Conservation (phyloP, 345 rosid species). For the Salix arbutifolia region DNA sequence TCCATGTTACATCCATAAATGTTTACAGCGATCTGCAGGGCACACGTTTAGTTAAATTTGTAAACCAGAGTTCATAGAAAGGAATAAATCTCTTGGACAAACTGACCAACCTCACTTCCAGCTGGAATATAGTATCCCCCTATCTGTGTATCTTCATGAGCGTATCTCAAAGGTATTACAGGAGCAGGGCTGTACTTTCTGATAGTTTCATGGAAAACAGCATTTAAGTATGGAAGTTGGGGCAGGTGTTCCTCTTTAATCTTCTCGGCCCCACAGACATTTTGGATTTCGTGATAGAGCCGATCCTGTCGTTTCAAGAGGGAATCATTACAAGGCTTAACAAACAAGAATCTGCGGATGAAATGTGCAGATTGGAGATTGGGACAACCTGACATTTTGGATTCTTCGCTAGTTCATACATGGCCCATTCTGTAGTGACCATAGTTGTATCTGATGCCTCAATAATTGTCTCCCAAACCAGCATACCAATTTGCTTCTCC, state of each 20-base stretch:
- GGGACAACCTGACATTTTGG: constrained; percentile 47
- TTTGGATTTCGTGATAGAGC: constrained; percentile 43
- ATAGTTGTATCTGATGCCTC: constrained; percentile 73
- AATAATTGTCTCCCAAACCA: constrained; percentile 75
- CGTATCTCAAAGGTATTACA: constrained; percentile 62
- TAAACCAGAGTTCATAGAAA: too few relatives aligned
- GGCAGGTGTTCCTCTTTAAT: constrained; percentile 60
- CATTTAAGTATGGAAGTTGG: constrained; percentile 53
- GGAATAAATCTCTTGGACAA: background rate
- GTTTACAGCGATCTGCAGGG: constrained; percentile 75
- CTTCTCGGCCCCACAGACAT: constrained; percentile 50
- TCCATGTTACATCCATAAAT: constrained; percentile 90
- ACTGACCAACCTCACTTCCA: constrained; percentile 55
- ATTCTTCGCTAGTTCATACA: constrained; percentile 76
- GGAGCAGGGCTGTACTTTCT: constrained; percentile 78
- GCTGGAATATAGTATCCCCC: constrained; percentile 73
- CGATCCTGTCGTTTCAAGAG: constrained; percentile 33
- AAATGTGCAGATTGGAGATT: background rate
- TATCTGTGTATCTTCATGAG: constrained; percentile 67
- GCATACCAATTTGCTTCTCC: constrained; percentile 51
- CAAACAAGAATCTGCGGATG: too few relatives aligned
- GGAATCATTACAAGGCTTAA: background rate
- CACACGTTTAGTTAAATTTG: background rate
- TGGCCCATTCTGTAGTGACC: constrained; percentile 87
- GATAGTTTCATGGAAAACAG: constrained; percentile 76